Percentiles rank a stretch among this genome's conserved stretches.
Evolutionary conservation across 192 early-diverging fungal genomes (phyloP).

Genomic region (Coemansia sp.): DNA sequence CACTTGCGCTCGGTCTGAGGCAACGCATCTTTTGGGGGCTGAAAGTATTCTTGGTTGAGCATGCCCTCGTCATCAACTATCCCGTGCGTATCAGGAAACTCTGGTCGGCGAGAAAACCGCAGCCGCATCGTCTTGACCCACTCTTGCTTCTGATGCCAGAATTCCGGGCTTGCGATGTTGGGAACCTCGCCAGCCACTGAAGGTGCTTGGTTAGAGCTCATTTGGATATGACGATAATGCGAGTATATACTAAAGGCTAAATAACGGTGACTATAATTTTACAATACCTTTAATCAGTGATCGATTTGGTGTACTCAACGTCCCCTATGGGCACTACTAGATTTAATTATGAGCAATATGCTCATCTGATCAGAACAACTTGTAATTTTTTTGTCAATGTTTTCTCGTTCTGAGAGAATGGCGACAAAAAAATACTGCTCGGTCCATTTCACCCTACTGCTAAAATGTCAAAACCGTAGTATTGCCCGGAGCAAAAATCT

Average conservation of each 20-base stretch:
- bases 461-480: background rate
- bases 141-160: constrained; percentile 62
- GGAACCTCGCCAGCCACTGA: background rate
- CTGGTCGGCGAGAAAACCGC: constrained; percentile 78
- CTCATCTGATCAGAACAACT: background rate
- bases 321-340: background rate
- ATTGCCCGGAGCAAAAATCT: background rate
- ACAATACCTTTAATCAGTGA: background rate
- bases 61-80: constrained; percentile 82
- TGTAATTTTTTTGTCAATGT: background rate
- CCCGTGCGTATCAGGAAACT: constrained; percentile 80
- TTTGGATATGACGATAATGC: background rate
- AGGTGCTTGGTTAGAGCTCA: background rate
- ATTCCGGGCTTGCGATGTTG: constrained; percentile 29
- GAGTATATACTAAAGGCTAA: background rate
- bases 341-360: background rate
- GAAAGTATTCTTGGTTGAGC: constrained; percentile 79
- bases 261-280: background rate
- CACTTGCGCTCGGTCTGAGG: constrained; percentile 69
- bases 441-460: background rate
- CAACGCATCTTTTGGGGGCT: constrained; percentile 68
- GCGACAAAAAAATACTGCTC: background rate
- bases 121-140: constrained; percentile 81
- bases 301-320: background rate
- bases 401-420: background rate